Conservation (phyloP, 225 moss, liverwort and hornwort species). For the Ulota crispa region DNA sequence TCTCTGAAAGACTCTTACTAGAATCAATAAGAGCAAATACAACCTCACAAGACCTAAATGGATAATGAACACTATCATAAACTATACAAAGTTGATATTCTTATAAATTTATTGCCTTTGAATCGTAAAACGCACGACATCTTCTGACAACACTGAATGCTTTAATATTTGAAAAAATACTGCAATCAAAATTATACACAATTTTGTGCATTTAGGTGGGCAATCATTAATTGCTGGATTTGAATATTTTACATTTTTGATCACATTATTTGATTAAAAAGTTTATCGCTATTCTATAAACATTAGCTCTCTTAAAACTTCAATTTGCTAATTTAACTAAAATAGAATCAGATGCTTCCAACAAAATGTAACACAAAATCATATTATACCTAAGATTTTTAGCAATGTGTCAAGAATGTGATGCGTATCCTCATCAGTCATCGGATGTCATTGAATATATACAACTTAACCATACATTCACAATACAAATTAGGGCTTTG, state of each 20-base stretch:
- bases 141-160: fast-evolving
- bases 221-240: not conserved
- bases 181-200: fast-evolving
- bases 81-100: not conserved
- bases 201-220: fast-evolving
- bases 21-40: not conserved
- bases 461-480: not conserved
- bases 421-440: not conserved
- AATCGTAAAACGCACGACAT: not conserved
- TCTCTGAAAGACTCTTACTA: fast-evolving
- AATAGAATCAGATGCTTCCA: not conserved
- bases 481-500: no score
- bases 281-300: not conserved
- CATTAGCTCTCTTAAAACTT: not conserved
- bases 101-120: not conserved
- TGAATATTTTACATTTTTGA: no score
- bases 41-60: not conserved
- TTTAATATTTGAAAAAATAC: not conserved
- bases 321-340: not conserved
- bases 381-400: not conserved
- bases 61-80: not conserved
- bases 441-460: not conserved
- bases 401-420: not conserved
- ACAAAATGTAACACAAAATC: not conserved
- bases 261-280: no score